Conservation (phyloP, 768 basidiomycete genomes). For the Lyophyllum shimeji region DNA sequence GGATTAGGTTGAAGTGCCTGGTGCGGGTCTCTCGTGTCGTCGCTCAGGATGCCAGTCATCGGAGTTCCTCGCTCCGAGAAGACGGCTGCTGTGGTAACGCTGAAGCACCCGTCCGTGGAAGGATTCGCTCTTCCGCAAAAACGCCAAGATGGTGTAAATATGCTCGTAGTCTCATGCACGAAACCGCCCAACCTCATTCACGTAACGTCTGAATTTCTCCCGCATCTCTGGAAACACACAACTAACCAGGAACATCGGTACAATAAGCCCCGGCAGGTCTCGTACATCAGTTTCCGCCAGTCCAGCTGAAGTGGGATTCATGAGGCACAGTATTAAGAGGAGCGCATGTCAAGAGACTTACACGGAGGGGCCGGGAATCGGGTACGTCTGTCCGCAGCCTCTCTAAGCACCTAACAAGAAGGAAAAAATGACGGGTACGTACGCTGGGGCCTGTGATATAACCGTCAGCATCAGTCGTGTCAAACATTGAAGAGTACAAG, state of each 20-base stretch:
- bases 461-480: not conserved
- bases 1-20: no score
- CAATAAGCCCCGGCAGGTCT: not conserved
- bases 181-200: no score
- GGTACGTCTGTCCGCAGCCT: constrained; percentile 23
- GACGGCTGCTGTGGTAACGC: no score
- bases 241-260: not conserved
- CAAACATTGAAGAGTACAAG: constrained; percentile 7
- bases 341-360: constrained; percentile 18
- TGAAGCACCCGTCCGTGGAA: no score
- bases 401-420: not conserved
- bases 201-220: not conserved
- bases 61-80: no score
- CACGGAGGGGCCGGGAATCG: constrained; percentile 44
- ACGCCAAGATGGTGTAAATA: no score
- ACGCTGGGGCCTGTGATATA: constrained; percentile 22
- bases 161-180: no score
- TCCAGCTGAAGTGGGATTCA: not conserved
- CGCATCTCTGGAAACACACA: not conserved
- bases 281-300: not conserved
- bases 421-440: constrained; percentile 30
- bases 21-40: no score
- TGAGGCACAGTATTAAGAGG: not conserved
- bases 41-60: no score
- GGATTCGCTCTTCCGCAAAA: no score